Conservation (phyloP, 2,329 filamentous ascomycete genomes). For the Colletotrichum gloeosporioides region DNA sequence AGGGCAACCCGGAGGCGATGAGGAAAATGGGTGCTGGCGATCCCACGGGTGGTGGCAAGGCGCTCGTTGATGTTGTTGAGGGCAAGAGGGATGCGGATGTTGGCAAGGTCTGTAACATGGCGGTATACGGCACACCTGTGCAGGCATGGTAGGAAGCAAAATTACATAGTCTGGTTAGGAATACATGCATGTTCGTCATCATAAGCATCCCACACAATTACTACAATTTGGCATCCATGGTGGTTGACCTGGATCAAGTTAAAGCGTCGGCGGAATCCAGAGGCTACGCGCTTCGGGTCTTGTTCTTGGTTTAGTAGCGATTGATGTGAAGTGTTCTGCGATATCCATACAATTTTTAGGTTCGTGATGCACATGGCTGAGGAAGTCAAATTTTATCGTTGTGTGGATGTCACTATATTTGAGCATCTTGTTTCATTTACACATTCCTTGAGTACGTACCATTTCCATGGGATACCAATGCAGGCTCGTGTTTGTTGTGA, state of each 20-base stretch:
- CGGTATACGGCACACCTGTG: neutral
- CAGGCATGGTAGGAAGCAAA: neutral
- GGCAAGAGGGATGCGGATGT: neutral
- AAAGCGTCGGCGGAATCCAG: neutral
- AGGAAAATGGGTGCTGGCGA: neutral
- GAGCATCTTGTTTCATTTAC: fast-evolving
- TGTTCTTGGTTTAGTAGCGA: neutral
- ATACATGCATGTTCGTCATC: fast-evolving
- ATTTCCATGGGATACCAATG: neutral
- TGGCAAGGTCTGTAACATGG: neutral
- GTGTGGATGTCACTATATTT: fast-evolving
- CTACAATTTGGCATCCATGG: too few species aligned
- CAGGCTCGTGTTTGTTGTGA: neutral
- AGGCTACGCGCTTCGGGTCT: neutral
- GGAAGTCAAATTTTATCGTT: neutral
- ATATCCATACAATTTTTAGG: neutral
- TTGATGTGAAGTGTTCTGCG: neutral
- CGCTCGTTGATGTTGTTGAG: neutral
- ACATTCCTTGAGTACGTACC: neutral
- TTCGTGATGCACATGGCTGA: neutral
- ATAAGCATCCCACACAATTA: neutral
- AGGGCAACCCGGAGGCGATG: neutral
- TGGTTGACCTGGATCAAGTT: fast-evolving
- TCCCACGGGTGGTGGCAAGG: neutral
- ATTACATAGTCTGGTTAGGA: fast-evolving